phyloP scores from a whole-genome alignment of 805 yeast species.

The Yarrowia bubula region DNA sequence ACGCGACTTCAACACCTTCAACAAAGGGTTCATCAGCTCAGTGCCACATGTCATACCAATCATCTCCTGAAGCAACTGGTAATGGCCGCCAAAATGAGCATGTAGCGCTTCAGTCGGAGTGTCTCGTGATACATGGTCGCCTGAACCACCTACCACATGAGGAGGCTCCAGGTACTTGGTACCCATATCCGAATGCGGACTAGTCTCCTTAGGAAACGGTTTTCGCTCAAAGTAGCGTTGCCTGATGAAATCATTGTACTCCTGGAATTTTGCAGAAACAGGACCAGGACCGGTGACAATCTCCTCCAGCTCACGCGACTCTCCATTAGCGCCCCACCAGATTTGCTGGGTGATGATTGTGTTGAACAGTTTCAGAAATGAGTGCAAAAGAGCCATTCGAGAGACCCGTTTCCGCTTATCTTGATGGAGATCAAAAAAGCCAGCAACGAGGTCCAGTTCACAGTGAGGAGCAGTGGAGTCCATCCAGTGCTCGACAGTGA shows the following conservation, averaged over 20 bases:
- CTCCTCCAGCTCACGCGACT: slow-evolving; percentile 6
- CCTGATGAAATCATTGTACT: slow-evolving; percentile 1
- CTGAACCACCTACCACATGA: background rate
- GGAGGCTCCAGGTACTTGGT: background rate
- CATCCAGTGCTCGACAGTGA: slow-evolving; percentile 18
- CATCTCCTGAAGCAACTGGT: background rate
- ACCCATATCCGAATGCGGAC: background rate
- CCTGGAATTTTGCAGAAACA: slow-evolving; percentile 6
- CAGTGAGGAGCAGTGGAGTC: slow-evolving; percentile 3
- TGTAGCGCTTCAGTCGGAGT: background rate
- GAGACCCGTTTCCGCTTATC: background rate
- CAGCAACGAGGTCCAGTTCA: background rate
- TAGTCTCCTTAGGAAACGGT: background rate
- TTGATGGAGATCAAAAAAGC: background rate
- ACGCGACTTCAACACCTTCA: background rate
- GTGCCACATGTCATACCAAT: slow-evolving; percentile 9
- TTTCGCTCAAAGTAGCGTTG: background rate
- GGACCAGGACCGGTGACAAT: slow-evolving; percentile 16
- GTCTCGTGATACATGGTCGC: background rate
- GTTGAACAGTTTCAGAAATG: background rate
- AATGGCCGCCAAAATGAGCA: background rate
- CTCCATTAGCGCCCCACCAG: background rate
- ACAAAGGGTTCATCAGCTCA: slow-evolving; percentile 1
- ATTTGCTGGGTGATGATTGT: background rate
- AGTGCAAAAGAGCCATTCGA: background rate